phyloP scores from a whole-genome alignment of 2,329 filamentous ascomycete genomes.

The Diaporthe citriasiana region DNA sequence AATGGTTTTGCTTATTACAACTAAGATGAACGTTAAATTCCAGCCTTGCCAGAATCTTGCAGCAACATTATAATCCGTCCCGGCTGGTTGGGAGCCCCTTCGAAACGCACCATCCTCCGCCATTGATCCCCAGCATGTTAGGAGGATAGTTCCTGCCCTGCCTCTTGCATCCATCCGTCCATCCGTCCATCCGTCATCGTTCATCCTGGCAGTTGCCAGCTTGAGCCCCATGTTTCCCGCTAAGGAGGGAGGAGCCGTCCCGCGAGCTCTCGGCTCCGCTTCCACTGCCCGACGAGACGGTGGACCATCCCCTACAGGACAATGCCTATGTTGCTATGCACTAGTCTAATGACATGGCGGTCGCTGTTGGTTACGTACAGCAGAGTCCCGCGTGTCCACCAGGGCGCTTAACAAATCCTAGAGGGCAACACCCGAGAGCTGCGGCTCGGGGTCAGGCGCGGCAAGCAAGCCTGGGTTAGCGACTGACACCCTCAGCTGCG shows the following conservation, averaged over 20 bases:
- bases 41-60: neutral
- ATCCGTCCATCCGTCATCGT: conserved; percentile 10
- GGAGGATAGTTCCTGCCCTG: neutral
- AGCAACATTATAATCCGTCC: neutral
- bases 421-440: neutral
- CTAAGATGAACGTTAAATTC: neutral
- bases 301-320: neutral
- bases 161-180: neutral
- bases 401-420: conserved; percentile 18
- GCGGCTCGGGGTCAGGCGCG: conserved; percentile 8
- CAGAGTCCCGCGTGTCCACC: conserved; percentile 1
- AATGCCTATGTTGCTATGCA: neutral
- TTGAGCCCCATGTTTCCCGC: conserved; percentile 24
- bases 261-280: conserved; percentile 19
- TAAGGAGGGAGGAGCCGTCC: conserved; percentile 31
- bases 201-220: conserved; percentile 13
- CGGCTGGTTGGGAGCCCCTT: neutral
- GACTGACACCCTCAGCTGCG: conserved; percentile 36
- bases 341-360: neutral
- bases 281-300: conserved; percentile 1
- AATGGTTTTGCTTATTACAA: neutral
- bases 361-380: conserved; percentile 1
- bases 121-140: neutral
- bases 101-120: neutral
- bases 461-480: conserved; percentile 22